phyloP scores from a whole-genome alignment of 805 yeast species.

The Nakazawaea wickerhamii region DNA sequence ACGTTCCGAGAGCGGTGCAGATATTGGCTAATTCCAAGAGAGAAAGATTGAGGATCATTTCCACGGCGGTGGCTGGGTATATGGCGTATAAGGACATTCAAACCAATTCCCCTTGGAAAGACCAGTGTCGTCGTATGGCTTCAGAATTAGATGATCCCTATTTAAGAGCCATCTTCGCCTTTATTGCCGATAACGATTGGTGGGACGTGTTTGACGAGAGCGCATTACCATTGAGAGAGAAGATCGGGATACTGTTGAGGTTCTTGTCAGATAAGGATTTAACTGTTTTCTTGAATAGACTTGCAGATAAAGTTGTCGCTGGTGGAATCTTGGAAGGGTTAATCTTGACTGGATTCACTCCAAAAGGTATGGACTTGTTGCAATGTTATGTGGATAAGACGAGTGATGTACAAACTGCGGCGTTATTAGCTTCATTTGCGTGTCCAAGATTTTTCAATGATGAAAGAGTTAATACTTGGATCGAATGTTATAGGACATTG shows the following conservation, averaged over 20 bases:
- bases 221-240: conserved; percentile 79
- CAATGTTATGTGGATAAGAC: conserved; percentile 87
- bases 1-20: conserved; percentile 72
- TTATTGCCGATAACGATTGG: conserved; percentile 92
- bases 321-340: conserved; percentile 90
- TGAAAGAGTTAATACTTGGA: conserved; percentile 72
- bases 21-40: conserved; percentile 71
- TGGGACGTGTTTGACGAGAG: conserved; percentile 91
- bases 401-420: conserved; percentile 88
- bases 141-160: conserved; percentile 89
- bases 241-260: conserved; percentile 86
- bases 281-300: conserved; percentile 60
- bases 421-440: conserved; percentile 73
- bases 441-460: conserved; percentile 81
- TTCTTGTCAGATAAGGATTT: conserved; percentile 78
- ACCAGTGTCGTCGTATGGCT: conserved; percentile 83
- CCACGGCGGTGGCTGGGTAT: conserved; percentile 92
- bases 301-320: conserved; percentile 64
- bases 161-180: conserved; percentile 86
- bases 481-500: conserved; percentile 57
- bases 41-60: conserved; percentile 69
- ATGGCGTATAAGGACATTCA: conserved; percentile 54
- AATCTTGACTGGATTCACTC: conserved; percentile 87
- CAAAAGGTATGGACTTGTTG: conserved; percentile 70
- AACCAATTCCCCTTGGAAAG: conserved; percentile 81